Evolutionary conservation across 768 basidiomycete species (phyloP).

Genomic region (Lepiota brunneoincarnata): DNA sequence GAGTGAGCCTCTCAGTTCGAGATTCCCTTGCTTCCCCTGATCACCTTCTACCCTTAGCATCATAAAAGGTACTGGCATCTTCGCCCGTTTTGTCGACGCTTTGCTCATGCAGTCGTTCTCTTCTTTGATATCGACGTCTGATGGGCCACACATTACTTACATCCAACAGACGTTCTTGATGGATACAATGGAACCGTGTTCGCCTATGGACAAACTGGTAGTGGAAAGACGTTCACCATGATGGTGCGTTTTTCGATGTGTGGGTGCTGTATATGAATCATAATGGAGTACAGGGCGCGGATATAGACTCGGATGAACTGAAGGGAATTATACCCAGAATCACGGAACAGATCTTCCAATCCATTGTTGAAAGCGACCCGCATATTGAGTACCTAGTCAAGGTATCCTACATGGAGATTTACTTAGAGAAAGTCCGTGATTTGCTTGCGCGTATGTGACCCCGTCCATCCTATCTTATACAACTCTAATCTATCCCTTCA

Average conservation of each 20-base stretch:
- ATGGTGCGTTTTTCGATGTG: conserved; percentile 56
- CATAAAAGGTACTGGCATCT: conserved; percentile 68
- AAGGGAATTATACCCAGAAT: conserved; percentile 98
- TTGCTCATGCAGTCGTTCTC: neutral
- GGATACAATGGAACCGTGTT: conserved; percentile 98
- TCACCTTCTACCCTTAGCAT: conserved; percentile 49
- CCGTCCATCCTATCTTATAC: neutral
- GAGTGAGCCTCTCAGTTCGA: conserved; percentile 56
- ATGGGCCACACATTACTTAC: neutral
- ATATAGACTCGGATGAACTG: conserved; percentile 91
- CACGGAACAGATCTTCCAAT: conserved; percentile 98
- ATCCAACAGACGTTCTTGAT: conserved; percentile 82
- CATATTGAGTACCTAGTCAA: conserved; percentile 98
- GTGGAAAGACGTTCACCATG: conserved; percentile 96
- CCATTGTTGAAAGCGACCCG: conserved; percentile 92
- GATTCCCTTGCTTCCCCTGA: conserved; percentile 12
- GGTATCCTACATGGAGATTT: conserved; percentile 99
- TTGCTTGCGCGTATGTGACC: conserved; percentile 82
- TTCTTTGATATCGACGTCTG: neutral
- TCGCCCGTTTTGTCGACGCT: neutral
- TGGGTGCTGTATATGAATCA: neutral
- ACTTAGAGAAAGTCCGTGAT: conserved; percentile 94
- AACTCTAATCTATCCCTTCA: conserved; percentile 10
- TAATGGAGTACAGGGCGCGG: conserved; percentile 68
- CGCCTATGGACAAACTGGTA: conserved; percentile 84